Evolutionary conservation across 2,329 filamentous ascomycete genomes (phyloP).

Genomic region (Fusarium fracticaudum): DNA sequence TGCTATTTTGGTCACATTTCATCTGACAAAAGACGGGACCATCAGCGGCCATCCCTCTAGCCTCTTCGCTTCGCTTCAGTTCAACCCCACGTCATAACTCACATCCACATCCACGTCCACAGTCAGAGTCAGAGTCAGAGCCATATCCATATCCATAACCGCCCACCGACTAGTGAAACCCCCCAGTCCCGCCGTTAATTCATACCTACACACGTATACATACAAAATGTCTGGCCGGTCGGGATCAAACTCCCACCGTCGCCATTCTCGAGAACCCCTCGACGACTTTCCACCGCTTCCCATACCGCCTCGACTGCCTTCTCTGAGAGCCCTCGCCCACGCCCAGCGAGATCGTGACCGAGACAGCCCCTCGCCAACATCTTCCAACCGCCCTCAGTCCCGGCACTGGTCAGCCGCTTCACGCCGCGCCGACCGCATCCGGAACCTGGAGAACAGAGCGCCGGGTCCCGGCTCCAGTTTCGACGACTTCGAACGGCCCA

Average conservation of each 20-base stretch:
- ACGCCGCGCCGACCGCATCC: slow-evolving; percentile 51
- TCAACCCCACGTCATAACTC: slow-evolving; percentile 32
- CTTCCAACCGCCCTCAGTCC: slow-evolving; percentile 33
- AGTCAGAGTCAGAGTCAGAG: background rate
- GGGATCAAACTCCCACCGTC: slow-evolving; percentile 44
- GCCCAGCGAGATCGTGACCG: slow-evolving; percentile 44
- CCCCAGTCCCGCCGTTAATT: slow-evolving; percentile 6
- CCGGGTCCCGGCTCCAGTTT: slow-evolving; percentile 27
- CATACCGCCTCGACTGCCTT: slow-evolving; percentile 44
- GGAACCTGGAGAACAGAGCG: slow-evolving; percentile 45
- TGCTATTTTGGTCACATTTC: slow-evolving; percentile 10
- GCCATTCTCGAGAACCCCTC: slow-evolving; percentile 44
- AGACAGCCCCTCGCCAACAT: slow-evolving; percentile 38
- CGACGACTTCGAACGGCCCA: slow-evolving; percentile 43
- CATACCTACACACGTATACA: slow-evolving; percentile 20
- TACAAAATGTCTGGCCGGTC: slow-evolving; percentile 48
- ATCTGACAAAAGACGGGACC: slow-evolving; percentile 12
- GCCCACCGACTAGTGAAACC: slow-evolving; percentile 23
- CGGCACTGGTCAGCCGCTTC: slow-evolving; percentile 43
- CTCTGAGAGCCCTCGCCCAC: slow-evolving; percentile 45
- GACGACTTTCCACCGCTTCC: slow-evolving; percentile 48
- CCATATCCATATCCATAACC: slow-evolving; percentile 16
- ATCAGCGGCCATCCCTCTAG: slow-evolving; percentile 12
- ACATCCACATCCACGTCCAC: background rate
- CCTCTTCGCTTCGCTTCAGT: slow-evolving; percentile 15